Evolutionary conservation across 352 stramenopile species (phyloP).

Genomic region (Hyaloperonospora brassicae): DNA sequence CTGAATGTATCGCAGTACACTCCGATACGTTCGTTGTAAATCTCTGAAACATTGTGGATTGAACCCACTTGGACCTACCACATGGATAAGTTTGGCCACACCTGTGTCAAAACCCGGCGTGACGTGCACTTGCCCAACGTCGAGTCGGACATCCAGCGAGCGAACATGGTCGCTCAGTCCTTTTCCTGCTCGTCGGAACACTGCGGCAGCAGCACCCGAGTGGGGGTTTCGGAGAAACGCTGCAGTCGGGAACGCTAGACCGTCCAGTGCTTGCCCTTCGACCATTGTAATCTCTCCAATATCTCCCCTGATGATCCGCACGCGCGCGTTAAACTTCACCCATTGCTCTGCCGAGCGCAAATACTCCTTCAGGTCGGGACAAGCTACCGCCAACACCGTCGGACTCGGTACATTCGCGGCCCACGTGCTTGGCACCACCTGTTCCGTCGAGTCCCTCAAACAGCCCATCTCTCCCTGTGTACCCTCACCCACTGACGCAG

Average conservation of each 20-base stretch:
- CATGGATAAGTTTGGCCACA: constrained; percentile 53
- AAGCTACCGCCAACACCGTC: constrained; percentile 22
- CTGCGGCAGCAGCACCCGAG: constrained; percentile 21
- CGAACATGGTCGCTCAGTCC: constrained; percentile 20
- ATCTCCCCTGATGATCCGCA: constrained; percentile 35
- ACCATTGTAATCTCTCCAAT: constrained; percentile 32
- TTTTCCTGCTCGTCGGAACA: constrained; percentile 26
- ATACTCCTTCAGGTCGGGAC: constrained; percentile 23
- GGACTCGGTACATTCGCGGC: constrained; percentile 15
- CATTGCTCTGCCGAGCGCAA: constrained; percentile 27
- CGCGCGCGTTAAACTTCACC: constrained; percentile 28
- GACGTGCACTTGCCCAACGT: constrained; percentile 27
- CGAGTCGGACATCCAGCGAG: constrained; percentile 9
- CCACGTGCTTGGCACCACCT: constrained; percentile 5
- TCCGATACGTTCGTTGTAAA: constrained; percentile 31
- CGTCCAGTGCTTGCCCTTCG: constrained; percentile 21
- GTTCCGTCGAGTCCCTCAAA: constrained; percentile 2
- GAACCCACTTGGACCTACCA: constrained; percentile 36
- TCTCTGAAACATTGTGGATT: constrained; percentile 20
- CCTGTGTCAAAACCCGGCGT: constrained; percentile 47
- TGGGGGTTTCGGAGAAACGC: constrained; percentile 21
- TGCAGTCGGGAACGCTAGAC: constrained; percentile 29
- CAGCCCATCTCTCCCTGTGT: neutral
- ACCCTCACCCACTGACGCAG: neutral
- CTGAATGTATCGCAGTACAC: constrained; percentile 29